These are phyloP conservation scores for Pestalotiopsis sp. DNA, from an alignment of 2,329 filamentous ascomycete species.

Conservation along the genomic window DNA sequence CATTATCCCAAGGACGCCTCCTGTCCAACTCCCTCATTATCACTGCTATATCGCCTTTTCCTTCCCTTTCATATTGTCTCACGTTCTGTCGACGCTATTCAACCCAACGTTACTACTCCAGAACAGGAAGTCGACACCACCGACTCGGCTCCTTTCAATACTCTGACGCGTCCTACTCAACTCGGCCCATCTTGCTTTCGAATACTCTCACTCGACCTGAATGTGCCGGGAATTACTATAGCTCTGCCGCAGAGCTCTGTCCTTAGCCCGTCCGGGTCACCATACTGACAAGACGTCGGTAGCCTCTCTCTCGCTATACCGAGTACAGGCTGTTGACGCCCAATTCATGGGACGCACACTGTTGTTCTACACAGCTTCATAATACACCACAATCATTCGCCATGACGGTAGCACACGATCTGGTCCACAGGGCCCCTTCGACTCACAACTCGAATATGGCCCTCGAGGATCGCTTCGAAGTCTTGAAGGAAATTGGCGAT, in stretches of 20 bases:
- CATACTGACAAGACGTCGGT: background rate
- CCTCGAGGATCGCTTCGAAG: conserved; percentile 93
- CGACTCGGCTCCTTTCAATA: conserved; percentile 18
- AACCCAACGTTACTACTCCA: background rate
- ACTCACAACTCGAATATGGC: conserved; percentile 54
- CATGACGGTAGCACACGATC: conserved; percentile 80
- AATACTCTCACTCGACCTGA: conserved; percentile 25
- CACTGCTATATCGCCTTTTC: conserved; percentile 14
- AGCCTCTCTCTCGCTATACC: conserved; percentile 2
- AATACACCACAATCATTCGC: conserved; percentile 35
- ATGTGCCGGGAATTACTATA: conserved; percentile 37
- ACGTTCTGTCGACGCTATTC: conserved; percentile 4
- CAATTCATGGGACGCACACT: conserved; percentile 9
- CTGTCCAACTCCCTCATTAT: conserved; percentile 22
- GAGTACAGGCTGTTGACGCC: conserved; percentile 17
- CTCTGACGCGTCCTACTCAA: conserved; percentile 11
- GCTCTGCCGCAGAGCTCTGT: conserved; percentile 42
- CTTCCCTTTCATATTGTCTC: conserved; percentile 18
- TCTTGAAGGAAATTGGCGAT: conserved; percentile 97
- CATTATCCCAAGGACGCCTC: conserved; percentile 24
- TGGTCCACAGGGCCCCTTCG: conserved; percentile 68
- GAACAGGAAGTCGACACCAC: background rate
- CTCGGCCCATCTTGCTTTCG: background rate
- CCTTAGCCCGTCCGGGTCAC: conserved; percentile 6
- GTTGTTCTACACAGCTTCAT: conserved; percentile 16